Evolutionary conservation across 148 eudicot species (phyloP).

Genomic region (Amaranthus palmeri): DNA sequence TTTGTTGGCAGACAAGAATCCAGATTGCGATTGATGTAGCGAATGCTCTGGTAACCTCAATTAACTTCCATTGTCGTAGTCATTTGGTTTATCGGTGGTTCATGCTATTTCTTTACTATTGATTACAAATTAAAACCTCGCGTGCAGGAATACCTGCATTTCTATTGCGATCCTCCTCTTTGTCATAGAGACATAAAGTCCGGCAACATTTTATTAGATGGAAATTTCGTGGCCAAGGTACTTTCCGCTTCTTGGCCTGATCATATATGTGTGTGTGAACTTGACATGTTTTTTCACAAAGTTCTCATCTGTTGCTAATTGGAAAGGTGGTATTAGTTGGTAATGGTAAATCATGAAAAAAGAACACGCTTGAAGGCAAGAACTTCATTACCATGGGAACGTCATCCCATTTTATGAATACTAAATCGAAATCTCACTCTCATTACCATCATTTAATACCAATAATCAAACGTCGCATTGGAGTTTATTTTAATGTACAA

Average conservation of each 20-base stretch:
- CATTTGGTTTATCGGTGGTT: neutral
- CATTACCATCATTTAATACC: no score
- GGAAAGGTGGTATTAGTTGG: no score
- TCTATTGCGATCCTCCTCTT: conserved; percentile 90
- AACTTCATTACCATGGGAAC: no score
- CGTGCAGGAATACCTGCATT: conserved; percentile 95
- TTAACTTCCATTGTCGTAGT: neutral
- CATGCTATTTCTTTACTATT: neutral
- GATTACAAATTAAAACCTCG: conserved; percentile 19
- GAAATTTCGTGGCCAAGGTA: conserved; percentile 84
- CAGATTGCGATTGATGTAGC: conserved; percentile 97
- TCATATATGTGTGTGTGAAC: neutral
- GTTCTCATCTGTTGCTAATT: no score
- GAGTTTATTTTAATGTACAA: no score
- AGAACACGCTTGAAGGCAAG: no score
- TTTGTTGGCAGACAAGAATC: conserved; percentile 86
- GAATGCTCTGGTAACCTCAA: conserved; percentile 78
- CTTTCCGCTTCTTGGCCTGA: conserved; percentile 9
- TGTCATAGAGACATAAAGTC: conserved; percentile 98
- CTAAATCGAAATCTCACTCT: no score
- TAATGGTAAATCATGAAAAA: no score
- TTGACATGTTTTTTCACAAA: neutral
- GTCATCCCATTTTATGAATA: no score
- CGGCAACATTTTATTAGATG: conserved; percentile 89
- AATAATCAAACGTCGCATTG: no score